phyloP scores from a whole-genome alignment of 352 stramenopile genomes.

The Thalassiosira gravida region DNA sequence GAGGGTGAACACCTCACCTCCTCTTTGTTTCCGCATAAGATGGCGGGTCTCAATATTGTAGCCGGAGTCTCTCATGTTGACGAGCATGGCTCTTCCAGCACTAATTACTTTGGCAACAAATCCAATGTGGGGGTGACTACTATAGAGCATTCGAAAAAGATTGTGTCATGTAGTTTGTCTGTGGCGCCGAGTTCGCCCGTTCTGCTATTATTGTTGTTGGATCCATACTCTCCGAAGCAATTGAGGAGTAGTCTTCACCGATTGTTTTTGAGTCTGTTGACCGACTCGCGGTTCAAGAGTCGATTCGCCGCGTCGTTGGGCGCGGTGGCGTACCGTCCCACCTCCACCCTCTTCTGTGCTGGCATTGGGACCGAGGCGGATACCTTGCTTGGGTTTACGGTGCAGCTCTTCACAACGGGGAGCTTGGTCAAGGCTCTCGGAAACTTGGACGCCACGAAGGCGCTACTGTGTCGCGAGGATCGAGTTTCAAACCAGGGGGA shows the following conservation, averaged over 20 bases:
- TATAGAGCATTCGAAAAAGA: constrained; percentile 62
- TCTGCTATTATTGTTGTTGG: constrained; percentile 90
- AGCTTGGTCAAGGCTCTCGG: constrained; percentile 83
- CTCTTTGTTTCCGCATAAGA: constrained; percentile 71
- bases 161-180: constrained; percentile 78
- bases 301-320: constrained; percentile 87
- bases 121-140: constrained; percentile 49
- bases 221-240: constrained; percentile 94
- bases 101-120: constrained; percentile 35
- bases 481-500: no score
- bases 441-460: constrained; percentile 68
- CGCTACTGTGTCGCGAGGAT: constrained; percentile 70
- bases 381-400: constrained; percentile 82
- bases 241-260: constrained; percentile 90
- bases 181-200: constrained; percentile 70
- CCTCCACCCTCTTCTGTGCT: constrained; percentile 85
- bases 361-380: constrained; percentile 84
- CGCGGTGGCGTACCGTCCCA: constrained; percentile 73
- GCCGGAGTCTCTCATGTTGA: constrained; percentile 63
- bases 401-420: constrained; percentile 86
- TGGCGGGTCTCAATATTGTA: constrained; percentile 76
- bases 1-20: constrained; percentile 69
- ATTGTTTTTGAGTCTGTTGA: constrained; percentile 93
- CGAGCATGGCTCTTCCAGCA: constrained; percentile 34
- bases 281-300: constrained; percentile 93